Conservation (phyloP, 176 grass and related monocot species). For the Oryza brachyantha region DNA sequence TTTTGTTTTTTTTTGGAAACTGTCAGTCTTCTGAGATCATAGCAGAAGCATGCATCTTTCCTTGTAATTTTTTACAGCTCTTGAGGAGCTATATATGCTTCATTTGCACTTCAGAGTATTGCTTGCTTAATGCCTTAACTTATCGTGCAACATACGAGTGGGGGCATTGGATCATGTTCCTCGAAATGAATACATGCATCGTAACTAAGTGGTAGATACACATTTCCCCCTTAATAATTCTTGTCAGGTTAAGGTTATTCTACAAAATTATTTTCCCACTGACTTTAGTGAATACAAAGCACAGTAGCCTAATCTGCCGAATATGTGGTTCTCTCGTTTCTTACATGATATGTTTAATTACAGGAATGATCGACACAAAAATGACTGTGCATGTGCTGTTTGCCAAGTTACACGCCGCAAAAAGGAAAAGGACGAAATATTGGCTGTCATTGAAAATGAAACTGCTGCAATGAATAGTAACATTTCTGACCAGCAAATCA, state of each 20-base stretch:
- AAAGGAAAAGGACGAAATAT: slow-evolving; percentile 68
- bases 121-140: background rate
- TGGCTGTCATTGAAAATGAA: slow-evolving; percentile 44
- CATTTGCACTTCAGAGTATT: background rate
- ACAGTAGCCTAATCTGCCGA: background rate
- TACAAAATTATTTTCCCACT: background rate
- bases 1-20: background rate
- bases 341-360: slow-evolving; percentile 35
- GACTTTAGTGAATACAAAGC: background rate
- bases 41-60: background rate
- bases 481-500: slow-evolving; percentile 41
- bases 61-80: background rate
- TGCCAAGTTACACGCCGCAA: slow-evolving; percentile 77
- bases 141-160: slow-evolving; percentile 15
- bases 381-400: slow-evolving; percentile 72
- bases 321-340: background rate
- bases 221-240: slow-evolving; percentile 3
- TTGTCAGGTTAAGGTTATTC: slow-evolving; percentile 13
- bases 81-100: background rate
- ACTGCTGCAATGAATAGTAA: slow-evolving; percentile 33
- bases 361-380: slow-evolving; percentile 78
- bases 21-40: background rate
- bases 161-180: background rate
- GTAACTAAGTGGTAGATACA: slow-evolving; percentile 4
- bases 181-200: background rate